Evolutionary conservation across 495 filamentous ascomycete genomes (phyloP).

Genomic region (Penicilliopsis zonata): DNA sequence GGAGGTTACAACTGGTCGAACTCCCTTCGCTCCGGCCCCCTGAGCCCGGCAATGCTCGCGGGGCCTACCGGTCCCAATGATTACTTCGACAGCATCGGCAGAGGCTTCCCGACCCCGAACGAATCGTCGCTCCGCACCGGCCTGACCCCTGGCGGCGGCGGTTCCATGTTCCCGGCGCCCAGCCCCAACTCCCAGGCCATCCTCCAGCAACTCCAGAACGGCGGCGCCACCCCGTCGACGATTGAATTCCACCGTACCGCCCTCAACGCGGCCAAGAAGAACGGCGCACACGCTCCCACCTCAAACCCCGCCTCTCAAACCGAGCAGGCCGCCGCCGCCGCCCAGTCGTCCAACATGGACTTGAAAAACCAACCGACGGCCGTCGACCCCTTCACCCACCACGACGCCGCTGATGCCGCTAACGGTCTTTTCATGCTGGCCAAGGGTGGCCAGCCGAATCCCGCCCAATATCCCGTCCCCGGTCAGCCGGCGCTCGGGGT

Average conservation of each 20-base stretch:
- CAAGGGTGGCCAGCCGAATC: conserved; percentile 44
- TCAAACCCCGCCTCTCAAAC: conserved; percentile 39
- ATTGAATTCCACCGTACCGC: conserved; percentile 94
- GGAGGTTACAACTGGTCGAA: conserved; percentile 67
- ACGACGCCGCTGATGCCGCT: conserved; percentile 87
- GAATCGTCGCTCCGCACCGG: conserved; percentile 89
- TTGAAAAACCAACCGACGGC: conserved; percentile 31
- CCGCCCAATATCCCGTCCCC: conserved; percentile 39
- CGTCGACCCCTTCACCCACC: conserved; percentile 59
- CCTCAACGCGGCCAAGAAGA: conserved; percentile 61
- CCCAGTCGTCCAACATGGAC: conserved; percentile 36
- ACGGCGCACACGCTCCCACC: conserved; percentile 31
- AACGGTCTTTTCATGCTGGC: conserved; percentile 91
- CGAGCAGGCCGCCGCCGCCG: conserved; percentile 32
- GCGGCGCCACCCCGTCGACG: conserved; percentile 76
- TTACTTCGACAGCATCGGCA: conserved; percentile 70
- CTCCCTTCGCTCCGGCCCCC: conserved; percentile 78
- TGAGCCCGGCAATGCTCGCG: conserved; percentile 96
- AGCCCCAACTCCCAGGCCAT: conserved; percentile 78
- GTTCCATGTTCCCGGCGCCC: conserved; percentile 92
- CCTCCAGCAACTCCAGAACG: conserved; percentile 65
- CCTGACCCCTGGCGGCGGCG: conserved; percentile 87
- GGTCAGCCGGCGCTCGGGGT: conserved; percentile 27
- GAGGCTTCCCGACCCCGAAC: conserved; percentile 91
- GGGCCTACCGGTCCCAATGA: conserved; percentile 68